Evolutionary conservation across 2,329 filamentous ascomycete genomes (phyloP), one percentile per base, ranked within the genome.

Genomic region (Fusarium setosum): DNA sequence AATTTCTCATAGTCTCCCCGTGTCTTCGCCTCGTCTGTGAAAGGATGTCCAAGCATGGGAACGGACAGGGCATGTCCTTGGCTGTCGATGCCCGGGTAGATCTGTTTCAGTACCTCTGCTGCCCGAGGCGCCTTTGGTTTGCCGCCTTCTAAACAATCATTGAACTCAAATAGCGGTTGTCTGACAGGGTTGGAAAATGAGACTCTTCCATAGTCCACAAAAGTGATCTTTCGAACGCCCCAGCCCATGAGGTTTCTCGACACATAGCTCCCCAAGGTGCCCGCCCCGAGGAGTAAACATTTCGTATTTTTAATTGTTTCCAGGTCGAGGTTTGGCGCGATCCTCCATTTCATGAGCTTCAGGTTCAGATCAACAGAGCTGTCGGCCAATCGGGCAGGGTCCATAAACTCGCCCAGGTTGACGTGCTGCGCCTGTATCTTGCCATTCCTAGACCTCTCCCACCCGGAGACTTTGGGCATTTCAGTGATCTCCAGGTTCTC

Each of bases 331-430:
- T 90, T 90, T 0, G 96, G 96, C 8, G 94, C 93, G 72, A 99
- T 93, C 35, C 96, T 90, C 96, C 96, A 99, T 80, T 97, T 99
- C 90, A 99, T 99, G 58, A 99, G 85, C 79, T 98, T 98, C 61
- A 98, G 84, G 73, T 99, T 99, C 59, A 99, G 85, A 73, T 99
- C 96, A 10, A 98, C 95, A 1, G 94, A 94, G 75, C 97, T 94
- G 74, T 98, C 94, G 20, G 96, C 96, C 17, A 98, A 83, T 73
- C 90, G 90, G 31, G 86, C 83, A 7, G 96, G 95, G 74, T 99
- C 94, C 91, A 99, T 95, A 71, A 97, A 97, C 71, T 96, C 93
- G 18, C 92, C 91, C 9, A 99, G 84, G 72, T 96, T 93, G 13
- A 93, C 93, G 17, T 91, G 86, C 67, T 92, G 90, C 15, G 92